phyloP scores from a whole-genome alignment of 2,329 filamentous ascomycete species.

The Cladosporium sp. region DNA sequence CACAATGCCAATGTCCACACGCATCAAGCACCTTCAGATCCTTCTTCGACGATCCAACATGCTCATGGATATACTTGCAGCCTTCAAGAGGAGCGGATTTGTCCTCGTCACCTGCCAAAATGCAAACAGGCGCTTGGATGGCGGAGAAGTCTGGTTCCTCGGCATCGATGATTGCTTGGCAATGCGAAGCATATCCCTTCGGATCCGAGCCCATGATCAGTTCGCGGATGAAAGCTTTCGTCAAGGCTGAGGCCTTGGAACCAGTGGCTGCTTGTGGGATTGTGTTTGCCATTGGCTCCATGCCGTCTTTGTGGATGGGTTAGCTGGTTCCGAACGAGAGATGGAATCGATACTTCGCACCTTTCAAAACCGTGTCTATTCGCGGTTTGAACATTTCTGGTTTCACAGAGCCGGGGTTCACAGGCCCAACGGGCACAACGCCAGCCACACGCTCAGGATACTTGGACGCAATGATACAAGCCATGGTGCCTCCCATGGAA shows the following conservation, averaged over 20 bases:
- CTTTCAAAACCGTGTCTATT: slow-evolving; percentile 51
- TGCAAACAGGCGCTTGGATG: slow-evolving; percentile 55
- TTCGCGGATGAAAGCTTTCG: slow-evolving; percentile 56
- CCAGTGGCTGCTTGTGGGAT: slow-evolving; percentile 54
- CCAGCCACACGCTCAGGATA: slow-evolving; percentile 47
- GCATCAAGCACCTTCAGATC: slow-evolving; percentile 53
- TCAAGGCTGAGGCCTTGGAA: slow-evolving; percentile 45
- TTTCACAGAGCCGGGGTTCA: slow-evolving; percentile 31
- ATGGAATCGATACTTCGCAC: slow-evolving; percentile 50
- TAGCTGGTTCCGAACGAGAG: slow-evolving; percentile 46
- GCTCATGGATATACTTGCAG: slow-evolving; percentile 52
- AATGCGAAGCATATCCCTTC: slow-evolving; percentile 56
- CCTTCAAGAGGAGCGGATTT: slow-evolving; percentile 59
- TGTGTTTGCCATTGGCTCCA: slow-evolving; percentile 57
- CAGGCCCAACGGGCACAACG: slow-evolving; percentile 59
- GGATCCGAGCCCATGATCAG: slow-evolving; percentile 53
- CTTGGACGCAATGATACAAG: slow-evolving; percentile 52
- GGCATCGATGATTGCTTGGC: slow-evolving; percentile 55
- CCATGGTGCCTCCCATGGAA: slow-evolving; percentile 67
- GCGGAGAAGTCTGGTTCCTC: slow-evolving; percentile 50
- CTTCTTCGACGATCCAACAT: slow-evolving; percentile 47
- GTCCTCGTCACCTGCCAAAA: slow-evolving; percentile 64
- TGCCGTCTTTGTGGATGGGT: slow-evolving; percentile 56
- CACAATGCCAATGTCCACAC: slow-evolving; percentile 69
- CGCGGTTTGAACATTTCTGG: slow-evolving; percentile 43